phyloP scores from a whole-genome alignment of 2,329 filamentous ascomycete genomes.

The Dendryphion nanum region DNA sequence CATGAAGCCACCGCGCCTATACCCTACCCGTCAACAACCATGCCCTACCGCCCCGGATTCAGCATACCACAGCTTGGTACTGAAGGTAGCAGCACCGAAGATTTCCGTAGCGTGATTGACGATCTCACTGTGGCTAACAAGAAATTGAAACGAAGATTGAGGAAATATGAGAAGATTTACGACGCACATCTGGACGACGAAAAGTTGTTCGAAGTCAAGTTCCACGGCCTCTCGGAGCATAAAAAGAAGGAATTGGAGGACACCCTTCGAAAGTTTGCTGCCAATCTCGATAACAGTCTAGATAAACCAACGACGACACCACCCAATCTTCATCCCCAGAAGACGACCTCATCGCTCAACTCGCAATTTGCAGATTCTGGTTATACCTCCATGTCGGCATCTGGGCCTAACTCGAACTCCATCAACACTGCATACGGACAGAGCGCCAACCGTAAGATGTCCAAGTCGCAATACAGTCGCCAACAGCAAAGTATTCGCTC shows the following conservation, averaged over 20 bases:
- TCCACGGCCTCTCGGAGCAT: conserved; percentile 68
- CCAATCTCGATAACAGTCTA: conserved; percentile 53
- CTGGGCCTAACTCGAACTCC: conserved; percentile 44
- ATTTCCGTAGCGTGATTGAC: conserved; percentile 81
- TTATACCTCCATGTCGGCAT: conserved; percentile 61
- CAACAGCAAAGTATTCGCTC: conserved; percentile 59
- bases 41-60: conserved; percentile 27
- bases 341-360: conserved; percentile 60
- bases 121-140: conserved; percentile 84
- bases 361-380: conserved; percentile 53
- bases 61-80: conserved; percentile 41
- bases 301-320: conserved; percentile 34
- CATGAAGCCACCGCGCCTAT: conserved; percentile 13
- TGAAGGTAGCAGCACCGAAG: conserved; percentile 64
- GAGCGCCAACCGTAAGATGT: conserved; percentile 25
- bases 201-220: conserved; percentile 78
- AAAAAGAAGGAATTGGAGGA: conserved; percentile 78
- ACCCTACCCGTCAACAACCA: conserved; percentile 12
- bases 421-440: conserved; percentile 31
- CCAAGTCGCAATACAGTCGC: conserved; percentile 30
- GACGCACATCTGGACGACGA: conserved; percentile 68
- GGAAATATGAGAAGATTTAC: conserved; percentile 66
- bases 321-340: conserved; percentile 53
- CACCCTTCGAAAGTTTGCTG: conserved; percentile 68
- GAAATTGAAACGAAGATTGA: conserved; percentile 70